Percentiles rank a stretch among this genome's conserved stretches.
phyloP scores from a whole-genome alignment of 495 filamentous ascomycete species.

The Astrocystis sublimbata region DNA sequence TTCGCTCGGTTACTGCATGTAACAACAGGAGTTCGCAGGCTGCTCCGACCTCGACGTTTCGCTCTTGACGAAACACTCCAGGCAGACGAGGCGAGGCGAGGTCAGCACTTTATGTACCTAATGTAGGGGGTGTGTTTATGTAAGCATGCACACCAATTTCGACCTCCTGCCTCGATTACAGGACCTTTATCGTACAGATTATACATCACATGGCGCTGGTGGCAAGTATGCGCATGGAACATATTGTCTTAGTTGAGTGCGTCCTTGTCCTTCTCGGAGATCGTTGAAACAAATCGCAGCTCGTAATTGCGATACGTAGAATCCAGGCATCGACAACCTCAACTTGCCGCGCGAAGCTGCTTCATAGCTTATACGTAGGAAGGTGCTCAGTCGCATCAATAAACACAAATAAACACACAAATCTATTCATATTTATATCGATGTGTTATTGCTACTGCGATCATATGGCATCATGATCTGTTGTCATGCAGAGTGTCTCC shows the following conservation, averaged over 20 bases:
- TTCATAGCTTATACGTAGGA: no score
- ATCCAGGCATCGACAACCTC: not conserved
- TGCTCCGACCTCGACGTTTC: not conserved
- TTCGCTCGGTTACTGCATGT: not conserved
- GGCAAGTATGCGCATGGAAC: not conserved
- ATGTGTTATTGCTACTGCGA: no score
- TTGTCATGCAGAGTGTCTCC: no score
- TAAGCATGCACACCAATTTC: conserved; percentile 10
- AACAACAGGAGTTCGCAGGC: not conserved
- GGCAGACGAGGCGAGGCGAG: no score
- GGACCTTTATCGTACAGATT: not conserved
- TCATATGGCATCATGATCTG: no score
- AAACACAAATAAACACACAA: no score
- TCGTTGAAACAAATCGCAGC: not conserved
- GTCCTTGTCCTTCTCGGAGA: not conserved
- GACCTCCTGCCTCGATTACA: conserved; percentile 5
- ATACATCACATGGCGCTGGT: not conserved
- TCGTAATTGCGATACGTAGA: not conserved
- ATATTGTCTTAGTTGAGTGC: not conserved
- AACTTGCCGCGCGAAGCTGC: no score
- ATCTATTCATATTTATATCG: no score
- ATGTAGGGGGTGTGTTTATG: not conserved
- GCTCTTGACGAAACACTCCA: no score
- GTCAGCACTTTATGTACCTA: no score
- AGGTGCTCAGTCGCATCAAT: no score